Evolutionary conservation across 768 basidiomycete species (phyloP).

Genomic region (Termitomyces sp.): DNA sequence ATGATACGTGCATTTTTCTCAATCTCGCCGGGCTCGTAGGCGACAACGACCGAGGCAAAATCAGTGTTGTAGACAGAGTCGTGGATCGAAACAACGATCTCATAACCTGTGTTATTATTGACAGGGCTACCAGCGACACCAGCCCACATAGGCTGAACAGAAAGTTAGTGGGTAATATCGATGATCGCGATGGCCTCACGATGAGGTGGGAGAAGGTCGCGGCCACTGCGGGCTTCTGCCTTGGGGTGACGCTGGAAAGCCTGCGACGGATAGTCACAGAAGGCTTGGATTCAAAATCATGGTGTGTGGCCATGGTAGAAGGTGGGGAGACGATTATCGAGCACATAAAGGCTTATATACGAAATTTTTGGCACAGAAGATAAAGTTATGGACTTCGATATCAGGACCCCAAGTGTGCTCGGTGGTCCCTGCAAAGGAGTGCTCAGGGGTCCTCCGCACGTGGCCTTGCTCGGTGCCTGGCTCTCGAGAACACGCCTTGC

Average conservation of each 20-base stretch:
- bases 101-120: slow-evolving; percentile 54
- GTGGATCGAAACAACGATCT: slow-evolving; percentile 75
- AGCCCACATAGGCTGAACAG: slow-evolving; percentile 78
- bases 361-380: slow-evolving; percentile 12
- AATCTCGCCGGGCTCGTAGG: slow-evolving; percentile 44
- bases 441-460: slow-evolving; percentile 12
- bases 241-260: slow-evolving; percentile 53
- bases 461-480: slow-evolving; percentile 2
- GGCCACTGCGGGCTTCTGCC: slow-evolving; percentile 46
- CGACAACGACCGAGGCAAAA: slow-evolving; percentile 53
- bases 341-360: slow-evolving; percentile 25
- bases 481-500: background rate
- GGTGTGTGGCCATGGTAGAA: slow-evolving; percentile 46
- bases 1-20: slow-evolving; percentile 55
- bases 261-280: slow-evolving; percentile 60
- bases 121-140: slow-evolving; percentile 63
- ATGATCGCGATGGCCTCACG: slow-evolving; percentile 33
- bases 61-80: slow-evolving; percentile 85
- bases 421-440: slow-evolving; percentile 1
- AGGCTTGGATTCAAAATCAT: slow-evolving; percentile 57
- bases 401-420: slow-evolving; percentile 9
- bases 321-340: slow-evolving; percentile 17
- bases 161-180: slow-evolving; percentile 16
- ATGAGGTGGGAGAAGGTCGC: slow-evolving; percentile 58
- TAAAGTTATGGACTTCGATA: slow-evolving; percentile 1